A percentile compares a stretch with the other conserved stretches of the same genome.
phyloP scores from a whole-genome alignment of 371 early-diverging fungal genomes.

The Dinochytrium kinnereticum region DNA sequence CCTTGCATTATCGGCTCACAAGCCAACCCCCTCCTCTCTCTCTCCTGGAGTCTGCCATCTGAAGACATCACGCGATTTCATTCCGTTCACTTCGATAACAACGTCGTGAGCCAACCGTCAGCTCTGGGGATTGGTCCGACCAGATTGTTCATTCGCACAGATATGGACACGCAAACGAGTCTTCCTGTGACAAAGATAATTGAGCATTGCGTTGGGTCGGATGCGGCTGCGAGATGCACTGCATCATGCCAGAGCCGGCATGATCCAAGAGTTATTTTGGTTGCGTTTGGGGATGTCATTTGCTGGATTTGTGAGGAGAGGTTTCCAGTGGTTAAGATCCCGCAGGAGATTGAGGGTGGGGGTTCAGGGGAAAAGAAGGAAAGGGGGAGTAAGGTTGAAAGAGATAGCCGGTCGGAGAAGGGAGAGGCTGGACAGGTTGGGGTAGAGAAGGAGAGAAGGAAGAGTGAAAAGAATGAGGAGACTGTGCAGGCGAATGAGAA shows the following conservation, averaged over 20 bases:
- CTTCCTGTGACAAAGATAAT: not conserved
- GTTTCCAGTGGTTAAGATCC: slow-evolving; percentile 9
- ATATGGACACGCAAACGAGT: not conserved
- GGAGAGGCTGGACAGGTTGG: not conserved
- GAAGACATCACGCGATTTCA: not conserved
- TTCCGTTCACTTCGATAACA: not conserved
- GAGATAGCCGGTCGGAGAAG: not conserved
- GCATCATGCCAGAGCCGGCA: slow-evolving; percentile 20
- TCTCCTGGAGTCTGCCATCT: slow-evolving; percentile 18
- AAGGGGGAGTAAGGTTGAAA: not conserved
- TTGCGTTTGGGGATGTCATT: slow-evolving; percentile 26
- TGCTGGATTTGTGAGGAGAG: slow-evolving; percentile 25
- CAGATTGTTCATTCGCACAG: not conserved
- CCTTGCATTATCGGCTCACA: slow-evolving; percentile 12
- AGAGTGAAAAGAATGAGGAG: not conserved
- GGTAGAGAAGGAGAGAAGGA: not conserved
- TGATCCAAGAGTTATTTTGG: slow-evolving; percentile 11
- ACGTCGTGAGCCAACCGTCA: not conserved
- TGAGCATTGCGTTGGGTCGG: slow-evolving; percentile 10
- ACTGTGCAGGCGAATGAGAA: not conserved
- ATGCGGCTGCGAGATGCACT: slow-evolving; percentile 18
- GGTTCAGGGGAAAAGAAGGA: not conserved
- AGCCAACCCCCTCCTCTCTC: slow-evolving; percentile 13
- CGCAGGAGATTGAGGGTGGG: not conserved
- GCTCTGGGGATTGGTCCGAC: slow-evolving; percentile 12